Evolutionary conservation across 495 filamentous ascomycete species (phyloP), one percentile per base, ranked within the genome.

Genomic region (Aspergillus kassunensis): DNA sequence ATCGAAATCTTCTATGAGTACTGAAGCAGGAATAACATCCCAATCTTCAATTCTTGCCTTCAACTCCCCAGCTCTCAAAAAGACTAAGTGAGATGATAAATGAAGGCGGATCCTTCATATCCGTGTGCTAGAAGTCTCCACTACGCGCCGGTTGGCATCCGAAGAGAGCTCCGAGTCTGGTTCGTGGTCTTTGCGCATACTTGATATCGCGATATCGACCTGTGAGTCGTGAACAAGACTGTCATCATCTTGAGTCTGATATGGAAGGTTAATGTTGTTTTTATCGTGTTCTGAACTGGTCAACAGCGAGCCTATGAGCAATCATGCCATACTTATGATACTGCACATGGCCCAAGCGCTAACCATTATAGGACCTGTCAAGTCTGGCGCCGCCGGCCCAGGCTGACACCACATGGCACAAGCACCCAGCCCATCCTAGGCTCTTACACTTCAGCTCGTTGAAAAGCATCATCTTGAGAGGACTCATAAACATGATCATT

Each of bases 91-190:
- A 48, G 25, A 19, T 18, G 13, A n/a, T 21, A 40, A 49, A 40
- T 43, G 25, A 42, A 23, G 30, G 35, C 44, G 44, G 44, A 46
- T 35, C 27, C 44, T 27, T 46, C 44, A 21, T 30, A 12, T 35
- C 44, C 44, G 44, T 35, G 44, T 46, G 44, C 44, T 34, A 24
- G 19, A 15, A 43, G 44, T 33, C 44, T 10, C 44, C 44, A 46
- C 44, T 13, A 19, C 23, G 9, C 37, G 30, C 37, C 37, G 37
- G 37, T 40, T 40, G 37, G 37, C 37, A 21, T 40, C 37, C 37
- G 37, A 40, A 21, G 37, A 19, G 37, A 6, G 6, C 20, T 21
- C 16, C 35, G 8, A 7, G 35, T 29, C 12, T 11, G 30, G 12
- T 40, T 40, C 18, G 44, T 31, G 44, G 44, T 35, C 42, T 33